Percentiles rank a stretch among this genome's conserved stretches.
Conservation (phyloP, 2,329 filamentous ascomycete genomes). For the Nigrospora sphaerica region DNA sequence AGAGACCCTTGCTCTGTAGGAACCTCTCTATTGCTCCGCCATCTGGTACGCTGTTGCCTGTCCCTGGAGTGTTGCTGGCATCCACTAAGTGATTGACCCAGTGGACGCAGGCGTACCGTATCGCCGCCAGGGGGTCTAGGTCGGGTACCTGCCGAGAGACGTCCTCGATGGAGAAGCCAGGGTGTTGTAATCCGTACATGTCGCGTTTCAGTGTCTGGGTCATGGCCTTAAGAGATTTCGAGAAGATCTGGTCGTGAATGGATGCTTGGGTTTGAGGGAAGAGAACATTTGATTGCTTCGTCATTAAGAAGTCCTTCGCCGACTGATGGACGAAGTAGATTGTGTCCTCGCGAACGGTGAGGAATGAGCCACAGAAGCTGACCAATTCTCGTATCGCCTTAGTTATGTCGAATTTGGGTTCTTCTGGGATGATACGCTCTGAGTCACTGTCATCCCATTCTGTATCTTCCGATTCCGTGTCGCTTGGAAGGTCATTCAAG, state of each 20-base stretch:
- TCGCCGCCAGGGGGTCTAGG: constrained; percentile 17
- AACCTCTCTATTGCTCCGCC: not conserved
- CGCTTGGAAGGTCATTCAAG: constrained; percentile 2
- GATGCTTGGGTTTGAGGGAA: constrained; percentile 18
- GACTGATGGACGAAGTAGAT: constrained; percentile 34
- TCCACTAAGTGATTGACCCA: constrained; percentile 25
- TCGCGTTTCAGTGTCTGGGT: constrained; percentile 21
- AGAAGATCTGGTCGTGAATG: constrained; percentile 24
- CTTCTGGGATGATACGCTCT: no score
- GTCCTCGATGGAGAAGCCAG: constrained; percentile 13
- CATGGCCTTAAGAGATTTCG: constrained; percentile 24
- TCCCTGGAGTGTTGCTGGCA: not conserved
- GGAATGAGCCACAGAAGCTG: constrained; percentile 29
- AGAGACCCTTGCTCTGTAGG: not conserved
- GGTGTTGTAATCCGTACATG: constrained; percentile 21
- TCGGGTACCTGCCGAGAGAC: constrained; percentile 5
- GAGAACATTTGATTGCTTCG: constrained; percentile 12
- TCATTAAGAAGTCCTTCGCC: constrained; percentile 30
- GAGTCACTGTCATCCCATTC: no score
- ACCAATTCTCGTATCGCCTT: constrained; percentile 7
- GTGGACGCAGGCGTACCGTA: constrained; percentile 24
- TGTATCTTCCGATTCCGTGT: no score
- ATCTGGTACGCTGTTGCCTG: constrained; percentile 12
- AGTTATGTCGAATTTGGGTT: no score
- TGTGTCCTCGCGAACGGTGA: constrained; percentile 20